A percentile compares a stretch with the other conserved stretches of the same genome.
phyloP scores from a whole-genome alignment of 2,329 filamentous ascomycete species.

The Pleurostoma richardsiae region DNA sequence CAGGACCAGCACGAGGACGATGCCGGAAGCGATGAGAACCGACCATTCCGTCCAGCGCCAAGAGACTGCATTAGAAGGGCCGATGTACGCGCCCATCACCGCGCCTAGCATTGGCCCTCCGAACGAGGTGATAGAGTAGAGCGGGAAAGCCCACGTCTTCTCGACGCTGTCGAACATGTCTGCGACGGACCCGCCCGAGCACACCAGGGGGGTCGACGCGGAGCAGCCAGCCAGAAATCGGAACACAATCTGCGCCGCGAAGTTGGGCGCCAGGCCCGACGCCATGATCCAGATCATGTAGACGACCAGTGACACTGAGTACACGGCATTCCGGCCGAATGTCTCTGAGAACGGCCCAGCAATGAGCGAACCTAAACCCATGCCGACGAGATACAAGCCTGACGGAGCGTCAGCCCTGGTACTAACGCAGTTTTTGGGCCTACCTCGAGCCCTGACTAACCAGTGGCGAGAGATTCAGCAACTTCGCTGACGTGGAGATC shows the following conservation, averaged over 20 bases:
- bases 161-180: slow-evolving; percentile 30
- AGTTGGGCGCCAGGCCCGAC: slow-evolving; percentile 34
- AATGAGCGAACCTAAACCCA: slow-evolving; percentile 28
- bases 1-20: slow-evolving; percentile 49
- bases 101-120: slow-evolving; percentile 34
- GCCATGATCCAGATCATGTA: slow-evolving; percentile 40
- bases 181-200: slow-evolving; percentile 34
- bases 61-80: slow-evolving; percentile 42
- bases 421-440: too few relatives aligned
- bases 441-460: slow-evolving; percentile 9
- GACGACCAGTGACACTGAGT: slow-evolving; percentile 29
- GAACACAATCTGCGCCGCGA: slow-evolving; percentile 36
- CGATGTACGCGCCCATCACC: slow-evolving; percentile 57
- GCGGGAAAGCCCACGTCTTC: slow-evolving; percentile 26
- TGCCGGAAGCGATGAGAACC: slow-evolving; percentile 57
- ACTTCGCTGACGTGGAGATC: slow-evolving; percentile 44
- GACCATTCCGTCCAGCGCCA: slow-evolving; percentile 66
- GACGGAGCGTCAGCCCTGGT: too few relatives aligned
- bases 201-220: slow-evolving; percentile 37
- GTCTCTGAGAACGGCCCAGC: slow-evolving; percentile 32
- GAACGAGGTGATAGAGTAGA: slow-evolving; percentile 42
- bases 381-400: slow-evolving; percentile 27
- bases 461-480: slow-evolving; percentile 42
- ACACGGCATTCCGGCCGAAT: slow-evolving; percentile 32
- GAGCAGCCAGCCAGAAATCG: slow-evolving; percentile 42